phyloP scores from a whole-genome alignment of 129 eudicot genomes.

The Helianthus annuus region HanXRQr2.0-SUNRISE NC_035442.2:172207397-172207896 shows the following conservation, averaged over 20 bases:
- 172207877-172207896: slow-evolving; percentile 69
- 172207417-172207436: slow-evolving; percentile 55
- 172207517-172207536: slow-evolving; percentile 83
- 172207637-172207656: slow-evolving; percentile 51
- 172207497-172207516: slow-evolving; percentile 55
- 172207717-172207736: slow-evolving; percentile 54
- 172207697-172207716: slow-evolving; percentile 43
- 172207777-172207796: slow-evolving; percentile 39
- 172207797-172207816: slow-evolving; percentile 48
- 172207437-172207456: slow-evolving; percentile 83
- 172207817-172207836: slow-evolving; percentile 75
- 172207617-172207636: slow-evolving; percentile 43
- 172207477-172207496: slow-evolving; percentile 48
- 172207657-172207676: slow-evolving; percentile 61
- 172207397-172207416: slow-evolving; percentile 50
- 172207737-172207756: slow-evolving; percentile 51
- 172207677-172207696: slow-evolving; percentile 59
- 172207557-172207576: slow-evolving; percentile 51
- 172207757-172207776: slow-evolving; percentile 82
- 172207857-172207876: slow-evolving; percentile 39
- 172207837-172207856: slow-evolving; percentile 66
- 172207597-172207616: slow-evolving; percentile 73
- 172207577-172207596: slow-evolving; percentile 74
- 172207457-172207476: slow-evolving; percentile 66
- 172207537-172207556: slow-evolving; percentile 69